Evolutionary conservation across 78 protist species (phyloP).

Genomic region (Capsaspora owczarzaki): DNA sequence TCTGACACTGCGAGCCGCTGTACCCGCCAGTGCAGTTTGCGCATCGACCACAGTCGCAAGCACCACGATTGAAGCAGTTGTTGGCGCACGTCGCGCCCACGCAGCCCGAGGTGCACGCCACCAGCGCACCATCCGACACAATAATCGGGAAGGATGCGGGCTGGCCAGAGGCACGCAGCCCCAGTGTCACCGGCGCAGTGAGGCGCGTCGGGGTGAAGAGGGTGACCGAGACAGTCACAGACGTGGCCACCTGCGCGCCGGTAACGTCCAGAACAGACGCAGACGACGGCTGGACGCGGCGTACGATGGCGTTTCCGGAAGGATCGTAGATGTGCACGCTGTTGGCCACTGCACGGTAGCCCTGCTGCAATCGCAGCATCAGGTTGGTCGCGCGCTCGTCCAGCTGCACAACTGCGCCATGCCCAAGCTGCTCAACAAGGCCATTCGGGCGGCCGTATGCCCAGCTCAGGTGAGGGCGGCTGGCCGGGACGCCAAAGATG

Average conservation of each 20-base stretch:
- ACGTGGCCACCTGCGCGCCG: background rate
- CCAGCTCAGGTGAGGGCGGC: background rate
- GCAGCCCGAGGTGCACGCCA: background rate
- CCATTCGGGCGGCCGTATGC: background rate
- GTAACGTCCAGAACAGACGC: background rate
- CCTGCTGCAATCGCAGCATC: too few relatives aligned
- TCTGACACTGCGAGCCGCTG: background rate
- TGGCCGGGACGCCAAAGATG: background rate
- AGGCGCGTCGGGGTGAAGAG: background rate
- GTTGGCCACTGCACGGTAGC: too few relatives aligned
- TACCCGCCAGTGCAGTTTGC: background rate
- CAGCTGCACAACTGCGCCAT: too few relatives aligned
- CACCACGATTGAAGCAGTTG: background rate
- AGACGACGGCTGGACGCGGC: background rate
- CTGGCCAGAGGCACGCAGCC: background rate
- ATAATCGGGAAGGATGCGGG: background rate
- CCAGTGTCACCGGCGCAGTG: background rate
- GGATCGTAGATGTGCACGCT: too few relatives aligned
- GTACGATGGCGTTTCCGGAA: too few relatives aligned
- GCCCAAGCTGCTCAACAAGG: background rate
- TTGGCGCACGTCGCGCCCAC: background rate
- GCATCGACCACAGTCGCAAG: background rate
- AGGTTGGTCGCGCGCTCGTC: too few relatives aligned
- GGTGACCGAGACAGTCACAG: background rate
- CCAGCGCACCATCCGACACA: background rate